phyloP scores from a whole-genome alignment of 306 rosid genomes.

The Gillenia trifoliata region DNA sequence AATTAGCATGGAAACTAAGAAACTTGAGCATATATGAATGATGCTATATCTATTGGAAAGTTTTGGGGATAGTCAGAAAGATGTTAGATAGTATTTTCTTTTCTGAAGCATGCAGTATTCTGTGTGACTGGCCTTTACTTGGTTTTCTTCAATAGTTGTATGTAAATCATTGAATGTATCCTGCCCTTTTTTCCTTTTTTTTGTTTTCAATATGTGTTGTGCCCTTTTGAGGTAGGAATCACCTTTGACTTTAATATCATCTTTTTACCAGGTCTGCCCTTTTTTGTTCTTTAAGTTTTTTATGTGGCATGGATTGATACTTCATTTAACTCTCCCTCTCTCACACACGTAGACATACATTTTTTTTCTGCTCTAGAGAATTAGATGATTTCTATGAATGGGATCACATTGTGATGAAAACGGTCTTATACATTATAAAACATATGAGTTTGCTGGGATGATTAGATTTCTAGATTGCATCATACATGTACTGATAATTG shows the following conservation, averaged over 20 bases:
- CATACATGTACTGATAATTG: not conserved
- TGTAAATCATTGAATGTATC: not conserved
- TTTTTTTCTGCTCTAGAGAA: not conserved
- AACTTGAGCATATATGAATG: not conserved
- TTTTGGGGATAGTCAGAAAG: no score
- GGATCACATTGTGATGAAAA: not conserved
- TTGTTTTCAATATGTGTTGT: not conserved
- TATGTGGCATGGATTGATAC: not conserved
- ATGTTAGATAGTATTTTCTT: no score
- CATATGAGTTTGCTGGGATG: not conserved
- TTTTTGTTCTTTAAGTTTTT: not conserved
- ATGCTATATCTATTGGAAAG: no score
- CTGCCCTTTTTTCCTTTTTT: not conserved
- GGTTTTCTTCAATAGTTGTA: not conserved
- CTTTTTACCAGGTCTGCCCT: not conserved
- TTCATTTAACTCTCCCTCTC: not conserved
- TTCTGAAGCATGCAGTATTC: not conserved
- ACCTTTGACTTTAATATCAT: not conserved
- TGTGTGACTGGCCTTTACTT: not conserved
- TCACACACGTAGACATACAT: not conserved
- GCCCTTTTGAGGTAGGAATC: not conserved
- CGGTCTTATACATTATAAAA: not conserved
- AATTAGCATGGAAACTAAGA: not conserved
- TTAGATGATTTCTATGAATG: not conserved
- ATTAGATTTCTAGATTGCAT: not conserved